phyloP scores from a whole-genome alignment of 192 early-diverging fungal species.

The Irineochytrium annulatum region DNA sequence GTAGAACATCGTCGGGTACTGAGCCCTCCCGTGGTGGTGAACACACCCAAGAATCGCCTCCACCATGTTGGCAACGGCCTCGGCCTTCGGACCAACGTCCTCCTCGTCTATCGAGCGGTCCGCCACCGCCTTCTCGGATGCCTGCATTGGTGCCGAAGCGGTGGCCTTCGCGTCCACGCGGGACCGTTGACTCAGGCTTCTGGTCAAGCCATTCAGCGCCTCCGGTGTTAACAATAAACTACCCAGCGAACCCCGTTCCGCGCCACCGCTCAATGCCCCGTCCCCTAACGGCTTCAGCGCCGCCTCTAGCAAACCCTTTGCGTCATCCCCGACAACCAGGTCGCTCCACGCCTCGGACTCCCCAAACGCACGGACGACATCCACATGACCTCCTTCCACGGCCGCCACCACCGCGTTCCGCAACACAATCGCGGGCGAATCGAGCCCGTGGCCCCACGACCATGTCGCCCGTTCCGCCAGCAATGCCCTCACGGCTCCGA shows the following conservation, averaged over 20 bases:
- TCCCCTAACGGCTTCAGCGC: neutral
- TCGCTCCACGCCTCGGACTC: constrained; percentile 1
- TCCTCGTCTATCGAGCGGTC: constrained; percentile 5
- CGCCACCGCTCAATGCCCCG: neutral
- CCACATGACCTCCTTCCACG: neutral
- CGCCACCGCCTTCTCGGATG: neutral
- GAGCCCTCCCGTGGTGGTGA: constrained; percentile 3
- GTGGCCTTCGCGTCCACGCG: neutral
- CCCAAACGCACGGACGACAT: neutral
- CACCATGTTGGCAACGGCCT: constrained; percentile 11
- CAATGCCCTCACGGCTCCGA: neutral
- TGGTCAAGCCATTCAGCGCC: neutral
- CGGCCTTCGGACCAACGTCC: constrained; percentile 5
- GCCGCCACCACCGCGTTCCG: constrained; percentile 1
- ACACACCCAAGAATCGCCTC: constrained; percentile 22
- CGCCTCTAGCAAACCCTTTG: neutral
- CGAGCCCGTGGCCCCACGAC: neutral
- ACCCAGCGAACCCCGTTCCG: neutral
- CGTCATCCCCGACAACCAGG: neutral
- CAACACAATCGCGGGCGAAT: constrained; percentile 6
- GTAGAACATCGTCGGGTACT: constrained; percentile 15
- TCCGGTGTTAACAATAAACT: neutral
- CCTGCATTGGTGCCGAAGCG: neutral
- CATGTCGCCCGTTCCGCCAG: neutral
- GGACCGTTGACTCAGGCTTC: neutral